These are phyloP conservation scores for Tympanopsis confertula DNA, from an alignment of 2,329 filamentous ascomycete genomes.

Conservation along the genomic window DNA sequence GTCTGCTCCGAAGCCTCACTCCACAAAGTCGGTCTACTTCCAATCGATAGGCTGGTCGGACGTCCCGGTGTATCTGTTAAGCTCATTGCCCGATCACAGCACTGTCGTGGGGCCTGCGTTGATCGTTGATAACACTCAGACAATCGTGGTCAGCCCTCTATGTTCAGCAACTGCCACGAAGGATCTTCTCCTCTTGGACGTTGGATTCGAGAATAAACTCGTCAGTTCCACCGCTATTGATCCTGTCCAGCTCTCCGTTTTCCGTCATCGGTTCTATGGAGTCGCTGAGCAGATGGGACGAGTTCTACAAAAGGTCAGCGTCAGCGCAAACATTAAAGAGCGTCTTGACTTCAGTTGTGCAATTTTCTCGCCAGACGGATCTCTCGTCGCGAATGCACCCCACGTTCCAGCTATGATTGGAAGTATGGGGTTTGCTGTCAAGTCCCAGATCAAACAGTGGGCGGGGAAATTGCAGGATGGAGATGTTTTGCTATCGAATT, in stretches of 20 bases:
- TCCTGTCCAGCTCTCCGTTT: constrained; percentile 40
- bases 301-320: constrained; percentile 39
- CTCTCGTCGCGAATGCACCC: constrained; percentile 26
- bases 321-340: constrained; percentile 34
- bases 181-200: constrained; percentile 13
- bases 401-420: constrained; percentile 28
- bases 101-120: constrained; percentile 2
- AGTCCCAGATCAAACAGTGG: constrained; percentile 22
- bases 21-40: constrained; percentile 10
- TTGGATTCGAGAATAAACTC: constrained; percentile 6
- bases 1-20: constrained; percentile 3
- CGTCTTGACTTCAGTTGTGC: constrained; percentile 29
- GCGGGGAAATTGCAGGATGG: constrained; percentile 19
- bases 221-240: constrained; percentile 17
- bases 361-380: constrained; percentile 25
- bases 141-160: constrained; percentile 26
- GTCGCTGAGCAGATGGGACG: constrained; percentile 48
- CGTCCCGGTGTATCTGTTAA: constrained; percentile 7
- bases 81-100: background rate
- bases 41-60: constrained; percentile 7
- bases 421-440: constrained; percentile 26
- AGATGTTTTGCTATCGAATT: constrained; percentile 26
- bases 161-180: constrained; percentile 24
- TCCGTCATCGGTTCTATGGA: constrained; percentile 44
- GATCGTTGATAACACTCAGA: constrained; percentile 25